phyloP scores from a whole-genome alignment of 2,329 filamentous ascomycete genomes.

The Xylaria sp. region DNA sequence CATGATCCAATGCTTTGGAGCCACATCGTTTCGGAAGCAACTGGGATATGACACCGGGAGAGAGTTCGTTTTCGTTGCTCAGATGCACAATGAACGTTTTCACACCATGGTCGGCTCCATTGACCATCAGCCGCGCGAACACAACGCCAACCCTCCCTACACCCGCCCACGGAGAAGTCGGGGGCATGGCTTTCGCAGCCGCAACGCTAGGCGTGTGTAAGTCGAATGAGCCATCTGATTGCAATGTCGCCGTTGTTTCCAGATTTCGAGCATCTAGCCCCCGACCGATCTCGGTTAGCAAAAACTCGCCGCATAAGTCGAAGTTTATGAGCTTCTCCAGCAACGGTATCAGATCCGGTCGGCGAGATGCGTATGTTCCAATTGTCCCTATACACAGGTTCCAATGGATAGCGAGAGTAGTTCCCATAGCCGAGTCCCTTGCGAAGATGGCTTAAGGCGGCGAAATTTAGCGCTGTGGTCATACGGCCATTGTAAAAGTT shows the following conservation, averaged over 20 bases:
- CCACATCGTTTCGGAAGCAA: slow-evolving; percentile 39
- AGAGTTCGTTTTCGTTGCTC: slow-evolving; percentile 35
- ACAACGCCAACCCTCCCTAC: slow-evolving; percentile 42
- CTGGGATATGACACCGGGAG: slow-evolving; percentile 37
- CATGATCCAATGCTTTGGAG: slow-evolving; percentile 40
- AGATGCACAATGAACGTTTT: slow-evolving; percentile 43
- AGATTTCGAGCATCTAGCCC: slow-evolving; percentile 47
- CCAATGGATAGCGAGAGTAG: slow-evolving; percentile 40
- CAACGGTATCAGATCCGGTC: slow-evolving; percentile 28
- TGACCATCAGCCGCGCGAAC: slow-evolving; percentile 41
- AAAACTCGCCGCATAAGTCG: slow-evolving; percentile 41
- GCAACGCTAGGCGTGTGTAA: slow-evolving; percentile 37
- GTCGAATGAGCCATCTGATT: slow-evolving; percentile 38
- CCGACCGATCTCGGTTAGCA: slow-evolving; percentile 49
- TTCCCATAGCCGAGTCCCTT: slow-evolving; percentile 30
- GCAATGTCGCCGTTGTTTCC: slow-evolving; percentile 45
- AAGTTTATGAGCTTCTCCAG: slow-evolving; percentile 32
- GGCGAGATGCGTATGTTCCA: slow-evolving; percentile 18
- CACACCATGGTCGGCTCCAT: slow-evolving; percentile 36
- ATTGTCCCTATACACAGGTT: slow-evolving; percentile 43
- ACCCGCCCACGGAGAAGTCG: slow-evolving; percentile 33
- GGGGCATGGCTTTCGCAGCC: slow-evolving; percentile 43
- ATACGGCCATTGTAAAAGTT: not conserved
- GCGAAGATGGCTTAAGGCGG: slow-evolving; percentile 14
- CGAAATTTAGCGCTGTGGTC: not conserved